These are phyloP conservation scores for Harrya chromipes DNA, from an alignment of 768 basidiomycete species.

Conservation along the genomic window DNA sequence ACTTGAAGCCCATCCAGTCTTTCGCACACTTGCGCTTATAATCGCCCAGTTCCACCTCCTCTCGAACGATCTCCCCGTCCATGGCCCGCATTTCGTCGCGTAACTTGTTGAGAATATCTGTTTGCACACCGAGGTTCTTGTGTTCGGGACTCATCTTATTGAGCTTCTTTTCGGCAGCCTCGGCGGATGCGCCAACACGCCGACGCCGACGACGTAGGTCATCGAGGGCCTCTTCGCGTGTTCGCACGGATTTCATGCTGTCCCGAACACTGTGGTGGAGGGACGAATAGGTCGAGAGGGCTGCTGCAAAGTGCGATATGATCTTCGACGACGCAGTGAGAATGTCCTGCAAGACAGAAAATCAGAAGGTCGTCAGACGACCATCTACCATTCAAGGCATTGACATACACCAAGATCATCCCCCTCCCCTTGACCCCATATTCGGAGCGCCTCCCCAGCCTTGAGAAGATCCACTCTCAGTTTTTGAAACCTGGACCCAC, in stretches of 20 bases:
- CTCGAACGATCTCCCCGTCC: slow-evolving; percentile 80
- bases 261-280: slow-evolving; percentile 61
- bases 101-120: slow-evolving; percentile 64
- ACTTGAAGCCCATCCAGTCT: slow-evolving; percentile 78
- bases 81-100: slow-evolving; percentile 73
- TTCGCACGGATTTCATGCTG: slow-evolving; percentile 78
- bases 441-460: slow-evolving; percentile 66
- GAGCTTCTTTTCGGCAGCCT: slow-evolving; percentile 84
- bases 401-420: slow-evolving; percentile 72
- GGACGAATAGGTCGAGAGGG: slow-evolving; percentile 64
- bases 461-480: slow-evolving; percentile 64
- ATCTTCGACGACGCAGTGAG: slow-evolving; percentile 68
- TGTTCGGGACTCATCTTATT: slow-evolving; percentile 87
- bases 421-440: slow-evolving; percentile 78
- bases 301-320: slow-evolving; percentile 61
- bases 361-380: neutral
- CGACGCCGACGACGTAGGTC: slow-evolving; percentile 71
- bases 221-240: slow-evolving; percentile 80
- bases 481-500: slow-evolving; percentile 50
- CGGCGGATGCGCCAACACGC: slow-evolving; percentile 64
- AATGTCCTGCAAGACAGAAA: slow-evolving; percentile 54
- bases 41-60: slow-evolving; percentile 78
- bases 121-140: slow-evolving; percentile 76
- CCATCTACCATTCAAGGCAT: neutral
- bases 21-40: slow-evolving; percentile 73